phyloP scores from a whole-genome alignment of 129 eudicot species.

The Chrysanthemum lavandulifolium region DNA sequence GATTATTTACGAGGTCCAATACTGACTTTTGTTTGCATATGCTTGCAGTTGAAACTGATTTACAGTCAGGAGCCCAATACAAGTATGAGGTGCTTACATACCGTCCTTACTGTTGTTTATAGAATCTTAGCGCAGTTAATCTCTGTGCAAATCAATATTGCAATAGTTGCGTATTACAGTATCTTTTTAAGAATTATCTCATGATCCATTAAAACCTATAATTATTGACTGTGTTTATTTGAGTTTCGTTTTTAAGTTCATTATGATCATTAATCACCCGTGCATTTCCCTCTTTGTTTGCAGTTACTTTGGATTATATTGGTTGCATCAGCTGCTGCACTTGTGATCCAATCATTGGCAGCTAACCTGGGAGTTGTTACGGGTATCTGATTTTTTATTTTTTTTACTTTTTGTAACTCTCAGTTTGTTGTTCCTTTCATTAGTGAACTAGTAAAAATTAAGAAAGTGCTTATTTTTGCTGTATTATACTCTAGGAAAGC shows the following conservation, averaged over 20 bases:
- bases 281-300: constrained; percentile 18
- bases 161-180: not conserved
- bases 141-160: not conserved
- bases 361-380: constrained; percentile 99
- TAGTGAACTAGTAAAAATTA: not conserved
- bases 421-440: not conserved
- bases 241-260: not conserved
- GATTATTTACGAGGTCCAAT: constrained; percentile 2
- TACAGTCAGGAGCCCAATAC: constrained; percentile 93
- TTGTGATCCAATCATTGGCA: constrained; percentile 84
- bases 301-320: constrained; percentile 97
- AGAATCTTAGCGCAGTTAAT: not conserved
- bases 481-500: constrained; percentile 65
- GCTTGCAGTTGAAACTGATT: constrained; percentile 89
- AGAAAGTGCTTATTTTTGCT: constrained; percentile 5
- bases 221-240: not conserved
- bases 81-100: constrained; percentile 76
- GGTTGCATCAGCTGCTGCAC: constrained; percentile 90
- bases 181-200: not conserved
- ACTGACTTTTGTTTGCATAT: constrained; percentile 18
- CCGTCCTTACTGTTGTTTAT: constrained; percentile 8
- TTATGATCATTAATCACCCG: not conserved
- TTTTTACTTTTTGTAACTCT: not conserved
- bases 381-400: constrained; percentile 36
- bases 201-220: not conserved